Conservation (phyloP, 768 basidiomycete species). For the Cyclocybe cylindracea region DNA sequence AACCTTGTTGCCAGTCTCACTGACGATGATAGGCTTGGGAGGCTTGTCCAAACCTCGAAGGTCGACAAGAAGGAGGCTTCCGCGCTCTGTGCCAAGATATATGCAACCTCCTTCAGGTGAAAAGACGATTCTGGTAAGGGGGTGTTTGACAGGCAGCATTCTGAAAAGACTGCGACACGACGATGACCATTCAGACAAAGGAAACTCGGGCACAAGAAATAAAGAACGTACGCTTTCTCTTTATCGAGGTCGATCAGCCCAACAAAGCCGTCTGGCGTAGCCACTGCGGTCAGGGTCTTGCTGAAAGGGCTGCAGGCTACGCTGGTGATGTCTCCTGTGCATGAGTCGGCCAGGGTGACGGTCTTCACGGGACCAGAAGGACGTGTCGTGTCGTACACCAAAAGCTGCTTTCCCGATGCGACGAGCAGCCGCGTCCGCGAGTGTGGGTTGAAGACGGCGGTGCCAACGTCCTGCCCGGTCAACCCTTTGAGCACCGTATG, state of each 20-base stretch:
- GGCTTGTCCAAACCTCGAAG: slow-evolving; percentile 66
- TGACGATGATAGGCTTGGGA: slow-evolving; percentile 55
- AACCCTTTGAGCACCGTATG: slow-evolving; percentile 58
- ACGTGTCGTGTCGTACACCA: slow-evolving; percentile 64
- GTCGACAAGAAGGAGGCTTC: slow-evolving; percentile 64
- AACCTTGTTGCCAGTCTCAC: slow-evolving; percentile 47
- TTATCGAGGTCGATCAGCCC: slow-evolving; percentile 73
- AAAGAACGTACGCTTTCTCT: slow-evolving; percentile 58
- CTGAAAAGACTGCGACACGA: slow-evolving; percentile 52
- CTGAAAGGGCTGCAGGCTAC: slow-evolving; percentile 75
- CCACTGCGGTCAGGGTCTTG: slow-evolving; percentile 66
- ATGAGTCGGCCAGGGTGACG: slow-evolving; percentile 45
- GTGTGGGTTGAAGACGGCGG: slow-evolving; percentile 66
- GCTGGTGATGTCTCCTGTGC: slow-evolving; percentile 50
- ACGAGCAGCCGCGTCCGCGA: slow-evolving; percentile 61
- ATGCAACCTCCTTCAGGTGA: slow-evolving; percentile 69
- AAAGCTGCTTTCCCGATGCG: slow-evolving; percentile 48
- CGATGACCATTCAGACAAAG: slow-evolving; percentile 1
- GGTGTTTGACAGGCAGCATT: slow-evolving; percentile 50
- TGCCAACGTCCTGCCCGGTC: slow-evolving; percentile 37
- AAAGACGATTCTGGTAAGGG: slow-evolving; percentile 63
- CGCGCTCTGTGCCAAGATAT: slow-evolving; percentile 64
- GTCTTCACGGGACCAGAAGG: slow-evolving; percentile 57
- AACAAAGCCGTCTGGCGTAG: slow-evolving; percentile 54
- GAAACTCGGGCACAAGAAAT: neutral